Percentiles rank a stretch among this genome's conserved stretches.
phyloP scores from a whole-genome alignment of 495 filamentous ascomycete species.

The Diplogelasinospora grovesii region DNA sequence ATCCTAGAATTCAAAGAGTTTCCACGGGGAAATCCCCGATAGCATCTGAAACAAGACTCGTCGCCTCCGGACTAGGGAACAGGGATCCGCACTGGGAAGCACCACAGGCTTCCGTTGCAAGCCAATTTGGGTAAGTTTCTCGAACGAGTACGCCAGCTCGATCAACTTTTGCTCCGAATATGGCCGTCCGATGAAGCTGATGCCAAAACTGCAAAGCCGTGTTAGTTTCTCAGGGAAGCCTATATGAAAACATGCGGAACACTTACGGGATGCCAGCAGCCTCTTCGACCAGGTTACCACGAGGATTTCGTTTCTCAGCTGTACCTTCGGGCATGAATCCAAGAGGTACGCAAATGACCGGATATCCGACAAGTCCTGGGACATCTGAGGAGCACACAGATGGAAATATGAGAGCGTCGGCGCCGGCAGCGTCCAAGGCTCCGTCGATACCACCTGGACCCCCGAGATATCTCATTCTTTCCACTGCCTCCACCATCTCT shows the following conservation, averaged over 20 bases:
- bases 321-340: background rate
- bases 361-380: background rate
- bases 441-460: background rate
- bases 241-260: background rate
- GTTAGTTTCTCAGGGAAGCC: background rate
- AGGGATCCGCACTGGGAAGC: no score
- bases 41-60: no score
- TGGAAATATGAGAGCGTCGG: background rate
- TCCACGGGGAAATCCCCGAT: no score
- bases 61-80: no score
- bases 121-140: background rate
- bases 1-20: no score
- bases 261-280: background rate
- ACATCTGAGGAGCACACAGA: conserved; percentile 2
- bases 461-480: background rate
- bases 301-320: background rate
- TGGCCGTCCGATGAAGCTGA: background rate
- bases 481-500: background rate
- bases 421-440: background rate
- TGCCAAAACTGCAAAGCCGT: background rate
- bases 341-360: background rate
- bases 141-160: background rate
- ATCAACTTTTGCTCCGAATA: background rate
- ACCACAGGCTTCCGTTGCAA: background rate
- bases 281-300: background rate